A percentile compares a stretch with the other conserved stretches of the same genome.
Evolutionary conservation across 306 rosid species (phyloP).

Genomic region (Begonia masoniana): DNA sequence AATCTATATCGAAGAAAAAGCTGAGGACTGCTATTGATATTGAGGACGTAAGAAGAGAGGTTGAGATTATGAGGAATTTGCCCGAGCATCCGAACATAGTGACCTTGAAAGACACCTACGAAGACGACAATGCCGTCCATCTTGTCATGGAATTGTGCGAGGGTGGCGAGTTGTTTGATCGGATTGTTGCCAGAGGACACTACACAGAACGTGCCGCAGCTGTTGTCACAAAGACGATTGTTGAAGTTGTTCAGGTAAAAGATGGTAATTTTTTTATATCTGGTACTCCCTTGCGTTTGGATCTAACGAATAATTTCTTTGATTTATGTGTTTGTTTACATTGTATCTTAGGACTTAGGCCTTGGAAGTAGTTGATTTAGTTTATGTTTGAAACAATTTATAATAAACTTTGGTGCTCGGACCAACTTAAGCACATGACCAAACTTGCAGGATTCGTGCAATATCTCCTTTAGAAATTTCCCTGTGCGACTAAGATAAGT

Average conservation of each 20-base stretch:
- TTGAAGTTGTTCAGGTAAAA: conserved; percentile 93
- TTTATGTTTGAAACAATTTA: no score
- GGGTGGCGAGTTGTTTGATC: conserved; percentile 88
- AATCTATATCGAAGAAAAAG: conserved; percentile 89
- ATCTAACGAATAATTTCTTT: no score
- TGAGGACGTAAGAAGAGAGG: conserved; percentile 89
- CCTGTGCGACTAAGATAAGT: no score
- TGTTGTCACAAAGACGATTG: conserved; percentile 63
- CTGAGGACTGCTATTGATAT: conserved; percentile 63
- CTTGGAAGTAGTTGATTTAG: no score
- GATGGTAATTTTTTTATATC: no score
- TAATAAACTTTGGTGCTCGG: no score
- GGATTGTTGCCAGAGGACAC: conserved; percentile 88
- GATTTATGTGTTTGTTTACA: no score
- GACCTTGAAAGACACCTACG: conserved; percentile 63
- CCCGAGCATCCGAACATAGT: conserved; percentile 64
- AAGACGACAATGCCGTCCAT: conserved; percentile 78
- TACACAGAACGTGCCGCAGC: conserved; percentile 98
- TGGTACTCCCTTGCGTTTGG: no score
- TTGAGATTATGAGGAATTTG: conserved; percentile 76
- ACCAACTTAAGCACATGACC: no score
- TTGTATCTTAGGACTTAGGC: no score
- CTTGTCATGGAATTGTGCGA: conserved; percentile 98
- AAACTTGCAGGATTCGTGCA: no score
- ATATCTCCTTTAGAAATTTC: no score